Base-by-base conservation (phyloP, 768 basidiomycete species). In the Coprinopsis sp. region DNA sequence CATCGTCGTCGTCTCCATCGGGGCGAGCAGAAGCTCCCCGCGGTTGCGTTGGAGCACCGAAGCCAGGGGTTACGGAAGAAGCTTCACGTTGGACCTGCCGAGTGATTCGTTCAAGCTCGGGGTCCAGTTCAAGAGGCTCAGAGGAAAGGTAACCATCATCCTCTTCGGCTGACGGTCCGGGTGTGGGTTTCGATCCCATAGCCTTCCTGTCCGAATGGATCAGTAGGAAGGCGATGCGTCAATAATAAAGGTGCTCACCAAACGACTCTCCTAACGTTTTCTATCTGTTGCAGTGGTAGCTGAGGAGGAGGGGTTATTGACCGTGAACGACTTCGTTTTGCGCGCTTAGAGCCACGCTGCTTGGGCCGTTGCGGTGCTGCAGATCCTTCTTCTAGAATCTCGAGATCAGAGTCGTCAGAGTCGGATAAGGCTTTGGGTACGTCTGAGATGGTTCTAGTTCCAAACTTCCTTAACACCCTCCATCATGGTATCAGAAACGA, bases 251-350 rank as follows among this genome's bases (percentile, higher is more conserved):
- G 40, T 24, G 16, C 8, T 28, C 51, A 88, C 88, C 80, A 73
- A 39, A 88, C 76, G 14, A 86, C 62, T 28, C 75, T 67, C 31
- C 73, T 75, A 12, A 84, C 81, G 45, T 71, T 71, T 54, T 77
- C 71, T 1, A 82, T 66, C 46, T 80, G 74, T 24, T 77, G 67
- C 8, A 63, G 57, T 2, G 83, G 66, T 12, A 89, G 61, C 28
- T 68, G 70, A 0, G 87, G 88, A 4, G 87, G 87, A 2, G 88
- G 87, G 0, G 87, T 91, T 30, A 90, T 75, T 3, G 87, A 91
- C 19, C 71, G 66, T 24, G 85, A 88, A 30, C 81, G 80, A 58
- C 78, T 82, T 36, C 81, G 74, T 31, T 66, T 55, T 30, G 74
- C 76, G 23, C 65, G 64, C 44, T 69, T 68, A 13, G 30, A 18